A percentile compares a stretch with the other conserved stretches of the same genome.
These are phyloP conservation scores for Curvularia sp. DNA, from an alignment of 2,329 filamentous ascomycete genomes.

Conservation along the genomic window DNA sequence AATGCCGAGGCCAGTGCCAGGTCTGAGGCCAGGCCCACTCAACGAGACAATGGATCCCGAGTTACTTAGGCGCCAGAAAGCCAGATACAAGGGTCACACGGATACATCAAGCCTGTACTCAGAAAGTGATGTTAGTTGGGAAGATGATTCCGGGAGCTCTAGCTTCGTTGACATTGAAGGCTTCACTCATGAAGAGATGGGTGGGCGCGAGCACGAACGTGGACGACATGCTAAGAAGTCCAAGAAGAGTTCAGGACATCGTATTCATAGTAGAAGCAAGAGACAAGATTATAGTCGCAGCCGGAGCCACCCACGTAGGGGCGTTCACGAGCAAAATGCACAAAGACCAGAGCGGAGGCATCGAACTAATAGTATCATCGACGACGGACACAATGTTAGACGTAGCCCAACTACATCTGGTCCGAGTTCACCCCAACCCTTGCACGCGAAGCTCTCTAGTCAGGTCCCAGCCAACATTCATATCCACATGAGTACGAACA, in stretches of 20 bases:
- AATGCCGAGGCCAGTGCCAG: conserved; percentile 6
- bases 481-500: conserved; percentile 28
- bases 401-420: conserved; percentile 27
- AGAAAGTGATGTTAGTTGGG: conserved; percentile 23
- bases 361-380: conserved; percentile 20
- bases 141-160: conserved; percentile 27
- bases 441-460: conserved; percentile 12
- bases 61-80: conserved; percentile 26
- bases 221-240: conserved; percentile 20
- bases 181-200: conserved; percentile 27
- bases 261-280: conserved; percentile 20
- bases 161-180: conserved; percentile 30
- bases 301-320: conserved; percentile 17
- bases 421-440: conserved; percentile 27
- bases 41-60: conserved; percentile 20
- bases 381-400: conserved; percentile 28
- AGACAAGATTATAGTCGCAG: conserved; percentile 20
- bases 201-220: conserved; percentile 23
- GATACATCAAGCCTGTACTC: conserved; percentile 22
- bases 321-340: conserved; percentile 13
- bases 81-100: conserved; percentile 19
- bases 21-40: conserved; percentile 14
- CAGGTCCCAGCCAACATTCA: conserved; percentile 29
- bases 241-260: conserved; percentile 20
- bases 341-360: conserved; percentile 22